Conservation (phyloP, 257 asterid species). For the Salvia hispanica region DNA sequence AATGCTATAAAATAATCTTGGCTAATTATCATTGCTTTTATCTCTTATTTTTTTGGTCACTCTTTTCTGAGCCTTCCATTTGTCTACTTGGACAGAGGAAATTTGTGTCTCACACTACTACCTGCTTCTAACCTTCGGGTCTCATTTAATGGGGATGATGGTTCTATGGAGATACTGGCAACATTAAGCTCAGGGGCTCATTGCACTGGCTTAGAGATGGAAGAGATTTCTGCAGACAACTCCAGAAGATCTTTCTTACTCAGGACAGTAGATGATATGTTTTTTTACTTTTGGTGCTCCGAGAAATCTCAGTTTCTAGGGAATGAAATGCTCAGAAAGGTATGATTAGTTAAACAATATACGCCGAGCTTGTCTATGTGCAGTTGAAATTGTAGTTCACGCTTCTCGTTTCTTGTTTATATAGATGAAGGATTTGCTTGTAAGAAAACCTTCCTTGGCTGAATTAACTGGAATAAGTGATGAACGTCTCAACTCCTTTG, state of each 20-base stretch:
- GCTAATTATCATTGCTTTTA: background rate
- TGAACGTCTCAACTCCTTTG: constrained; percentile 70
- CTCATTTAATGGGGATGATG: constrained; percentile 80
- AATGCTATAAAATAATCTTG: background rate
- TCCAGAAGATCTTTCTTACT: constrained; percentile 74
- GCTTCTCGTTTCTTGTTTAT: constrained; percentile 17
- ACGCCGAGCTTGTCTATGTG: background rate
- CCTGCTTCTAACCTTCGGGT: constrained; percentile 74
- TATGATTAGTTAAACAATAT: constrained; percentile 17
- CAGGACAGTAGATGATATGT: constrained; percentile 36
- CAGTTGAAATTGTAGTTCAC: constrained; percentile 15
- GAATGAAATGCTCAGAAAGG: constrained; percentile 72
- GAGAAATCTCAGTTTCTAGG: constrained; percentile 76
- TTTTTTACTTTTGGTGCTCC: constrained; percentile 68
- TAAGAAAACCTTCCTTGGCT: constrained; percentile 61
- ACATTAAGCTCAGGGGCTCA: constrained; percentile 45
- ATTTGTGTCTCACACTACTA: constrained; percentile 64
- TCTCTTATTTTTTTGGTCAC: background rate
- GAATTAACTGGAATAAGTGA: constrained; percentile 74
- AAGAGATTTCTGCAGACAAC: constrained; percentile 59
- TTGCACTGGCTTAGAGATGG: constrained; percentile 46
- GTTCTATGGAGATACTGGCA: constrained; percentile 57
- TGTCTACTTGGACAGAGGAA: constrained; percentile 49
- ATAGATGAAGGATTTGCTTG: constrained; percentile 74
- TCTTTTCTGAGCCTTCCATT: constrained; percentile 15